Evolutionary conservation across 805 yeast species (phyloP), one percentile per base, ranked within the genome.

Genomic region (Suhomyces sp.): DNA sequence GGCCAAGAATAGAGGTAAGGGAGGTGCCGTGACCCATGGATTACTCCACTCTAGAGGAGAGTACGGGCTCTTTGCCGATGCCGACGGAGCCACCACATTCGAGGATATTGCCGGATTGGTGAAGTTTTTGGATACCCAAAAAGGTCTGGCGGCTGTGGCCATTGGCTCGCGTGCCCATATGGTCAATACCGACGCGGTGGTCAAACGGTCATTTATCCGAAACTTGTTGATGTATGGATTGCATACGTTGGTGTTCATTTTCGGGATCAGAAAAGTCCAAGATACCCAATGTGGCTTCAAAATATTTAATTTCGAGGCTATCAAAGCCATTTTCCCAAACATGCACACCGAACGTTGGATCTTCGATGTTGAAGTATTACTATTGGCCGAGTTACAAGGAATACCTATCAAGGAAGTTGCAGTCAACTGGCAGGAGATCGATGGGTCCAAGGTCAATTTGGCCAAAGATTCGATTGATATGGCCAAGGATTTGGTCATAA

Each of bases 281-380:
- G 98, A 93, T 60, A 93, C 98, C 8, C 98, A 93, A 66, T 93
- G 98, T 66, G 98, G 98, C 2, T 93, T 93, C 67, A 93, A 93
- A 60, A 65, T 93, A 59, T 93, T 91, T 61, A 86, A 91, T 47
- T 75, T 79, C 41, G 64, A 70, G 6, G 83, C 96, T 0, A 74
- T 81, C 16, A 53, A 50, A 12, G 51, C 51, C 35, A 85, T 93
- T 27, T 88, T 88, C 59, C 96, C 97, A 2, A 80, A 75, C 46
- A 76, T 93, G 84, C 97, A 91, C 58, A 91, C 95, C 8, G 98
- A 93, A 60, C 81, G 98, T 34, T 93, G 98, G 98, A 93, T 93
- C 23, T 93, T 93, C 61, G 98, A 93, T 55, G 97, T 93, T 20
- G 98, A 93, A 64, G 77, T 91, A 11, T 68, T 93, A 46, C 76